Percentiles rank a stretch among this genome's conserved stretches.
These are phyloP conservation scores for Phytopythium litorale DNA, from an alignment of 352 stramenopile species.

Conservation along the genomic window DNA sequence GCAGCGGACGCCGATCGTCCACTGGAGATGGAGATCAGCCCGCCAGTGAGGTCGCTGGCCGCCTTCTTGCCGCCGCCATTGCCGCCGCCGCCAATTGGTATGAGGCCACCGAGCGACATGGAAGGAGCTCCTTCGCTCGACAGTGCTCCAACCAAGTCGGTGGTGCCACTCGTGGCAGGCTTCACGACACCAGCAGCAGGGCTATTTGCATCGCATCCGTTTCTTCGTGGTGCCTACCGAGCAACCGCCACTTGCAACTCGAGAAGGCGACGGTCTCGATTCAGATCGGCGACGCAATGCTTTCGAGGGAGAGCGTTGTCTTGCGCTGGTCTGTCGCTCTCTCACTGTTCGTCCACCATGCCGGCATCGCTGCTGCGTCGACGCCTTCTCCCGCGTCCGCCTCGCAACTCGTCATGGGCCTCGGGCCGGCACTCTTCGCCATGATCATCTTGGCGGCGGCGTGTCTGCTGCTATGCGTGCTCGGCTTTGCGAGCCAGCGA, in stretches of 20 bases:
- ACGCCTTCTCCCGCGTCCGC: not conserved
- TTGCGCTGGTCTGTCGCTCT: not conserved
- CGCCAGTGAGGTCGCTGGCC: conserved; percentile 45
- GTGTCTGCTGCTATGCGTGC: conserved; percentile 23
- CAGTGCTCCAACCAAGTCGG: not conserved
- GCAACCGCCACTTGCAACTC: not conserved
- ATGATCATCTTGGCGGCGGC: conserved; percentile 30
- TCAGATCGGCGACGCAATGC: not conserved
- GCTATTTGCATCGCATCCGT: conserved; percentile 6
- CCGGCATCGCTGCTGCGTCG: not conserved
- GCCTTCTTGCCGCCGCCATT: conserved; percentile 15
- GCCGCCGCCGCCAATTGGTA: conserved; percentile 33
- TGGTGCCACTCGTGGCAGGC: not conserved
- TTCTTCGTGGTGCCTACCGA: not conserved
- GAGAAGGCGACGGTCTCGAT: too few species aligned
- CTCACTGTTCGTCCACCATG: not conserved
- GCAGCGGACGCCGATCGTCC: conserved; percentile 9
- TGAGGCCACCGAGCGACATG: conserved; percentile 50
- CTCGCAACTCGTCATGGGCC: conserved; percentile 14
- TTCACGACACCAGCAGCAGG: not conserved
- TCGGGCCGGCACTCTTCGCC: conserved; percentile 32
- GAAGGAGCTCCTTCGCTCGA: too few species aligned
- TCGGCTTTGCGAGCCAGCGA: conserved; percentile 20
- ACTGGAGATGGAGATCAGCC: conserved; percentile 52
- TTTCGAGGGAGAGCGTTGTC: not conserved